These are phyloP conservation scores for Raffaelea arxii DNA, from an alignment of 2,329 filamentous ascomycete species.

Conservation along the genomic window DNA sequence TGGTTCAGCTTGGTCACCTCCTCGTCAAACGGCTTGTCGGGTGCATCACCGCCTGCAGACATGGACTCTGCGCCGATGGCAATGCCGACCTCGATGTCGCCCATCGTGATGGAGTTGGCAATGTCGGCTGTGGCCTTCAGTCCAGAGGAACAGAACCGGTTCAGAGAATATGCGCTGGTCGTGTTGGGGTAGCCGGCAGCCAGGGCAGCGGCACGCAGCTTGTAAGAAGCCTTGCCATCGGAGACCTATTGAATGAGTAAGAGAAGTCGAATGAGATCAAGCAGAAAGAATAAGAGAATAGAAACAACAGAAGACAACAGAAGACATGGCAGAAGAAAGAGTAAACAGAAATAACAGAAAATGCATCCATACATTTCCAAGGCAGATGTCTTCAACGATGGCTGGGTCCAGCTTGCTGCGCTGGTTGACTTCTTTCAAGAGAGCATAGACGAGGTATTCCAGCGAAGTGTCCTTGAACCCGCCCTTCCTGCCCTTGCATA, in stretches of 20 bases:
- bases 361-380: conserved; percentile 62
- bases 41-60: conserved; percentile 61
- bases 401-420: conserved; percentile 70
- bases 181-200: conserved; percentile 93
- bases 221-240: conserved; percentile 81
- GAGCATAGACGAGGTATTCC: conserved; percentile 75
- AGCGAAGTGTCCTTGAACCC: conserved; percentile 90
- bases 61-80: conserved; percentile 86
- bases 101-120: conserved; percentile 71
- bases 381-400: conserved; percentile 79
- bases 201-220: conserved; percentile 77
- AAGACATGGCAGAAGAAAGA: background rate
- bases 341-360: background rate
- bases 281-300: background rate
- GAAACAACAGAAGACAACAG: background rate
- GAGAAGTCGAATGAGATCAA: background rate
- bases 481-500: conserved; percentile 82
- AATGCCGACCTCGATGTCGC: conserved; percentile 78
- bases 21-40: conserved; percentile 66
- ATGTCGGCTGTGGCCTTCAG: conserved; percentile 94
- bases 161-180: conserved; percentile 67
- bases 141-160: conserved; percentile 96
- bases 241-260: conserved; percentile 47
- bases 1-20: conserved; percentile 61
- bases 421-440: conserved; percentile 66